Conservation (phyloP, 2,329 filamentous ascomycete species). For the Pyricularia sp. region DNA sequence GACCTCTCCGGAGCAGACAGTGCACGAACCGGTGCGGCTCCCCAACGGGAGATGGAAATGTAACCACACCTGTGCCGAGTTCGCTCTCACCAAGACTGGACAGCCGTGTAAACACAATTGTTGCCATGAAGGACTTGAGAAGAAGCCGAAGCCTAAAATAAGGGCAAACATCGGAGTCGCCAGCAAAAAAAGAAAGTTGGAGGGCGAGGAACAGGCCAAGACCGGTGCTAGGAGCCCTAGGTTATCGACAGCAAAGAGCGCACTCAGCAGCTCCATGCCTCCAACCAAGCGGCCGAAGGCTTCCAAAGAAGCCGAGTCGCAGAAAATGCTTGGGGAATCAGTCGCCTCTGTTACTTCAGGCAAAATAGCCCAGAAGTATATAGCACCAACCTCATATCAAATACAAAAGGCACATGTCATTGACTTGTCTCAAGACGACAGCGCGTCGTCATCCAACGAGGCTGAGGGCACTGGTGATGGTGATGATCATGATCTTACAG, state of each 20-base stretch:
- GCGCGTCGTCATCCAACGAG: background rate
- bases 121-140: constrained; percentile 58
- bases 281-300: background rate
- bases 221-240: background rate
- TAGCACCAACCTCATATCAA: background rate
- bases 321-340: background rate
- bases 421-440: background rate
- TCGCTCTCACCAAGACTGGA: constrained; percentile 21
- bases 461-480: background rate
- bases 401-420: background rate
- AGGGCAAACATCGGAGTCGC: background rate
- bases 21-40: constrained; percentile 34
- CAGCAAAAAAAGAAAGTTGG: background rate
- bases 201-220: background rate
- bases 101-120: constrained; percentile 55
- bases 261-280: background rate
- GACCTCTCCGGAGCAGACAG: background rate
- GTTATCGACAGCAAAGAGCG: background rate
- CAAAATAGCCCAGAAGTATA: background rate
- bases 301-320: background rate
- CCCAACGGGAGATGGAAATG: constrained; percentile 63
- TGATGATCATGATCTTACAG: background rate
- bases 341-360: background rate
- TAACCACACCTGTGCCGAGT: constrained; percentile 50
- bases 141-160: constrained; percentile 34